Percentiles rank a stretch among this genome's conserved stretches.
Evolutionary conservation across 78 protist genomes (phyloP).

Genomic region (Paratrimastix pyriformis): DNA sequence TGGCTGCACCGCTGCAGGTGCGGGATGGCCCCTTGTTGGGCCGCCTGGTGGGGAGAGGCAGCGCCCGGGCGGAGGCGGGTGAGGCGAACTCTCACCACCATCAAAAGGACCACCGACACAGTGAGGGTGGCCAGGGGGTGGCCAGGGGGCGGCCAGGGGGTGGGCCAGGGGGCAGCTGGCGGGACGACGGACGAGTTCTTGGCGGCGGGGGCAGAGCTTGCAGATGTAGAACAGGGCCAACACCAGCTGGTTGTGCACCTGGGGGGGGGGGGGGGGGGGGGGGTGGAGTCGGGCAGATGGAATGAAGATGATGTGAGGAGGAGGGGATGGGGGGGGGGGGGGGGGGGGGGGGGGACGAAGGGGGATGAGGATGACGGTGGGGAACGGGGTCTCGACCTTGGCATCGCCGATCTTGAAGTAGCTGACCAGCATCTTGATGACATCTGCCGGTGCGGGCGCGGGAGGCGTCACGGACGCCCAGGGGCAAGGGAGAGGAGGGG

Average conservation of each 20-base stretch:
- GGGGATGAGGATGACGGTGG: no score
- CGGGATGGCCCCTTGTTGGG: neutral
- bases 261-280: neutral
- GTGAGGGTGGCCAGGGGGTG: neutral
- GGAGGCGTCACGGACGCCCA: no score
- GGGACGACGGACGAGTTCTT: neutral
- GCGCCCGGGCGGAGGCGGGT: neutral
- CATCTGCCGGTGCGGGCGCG: no score
- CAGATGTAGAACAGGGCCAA: neutral
- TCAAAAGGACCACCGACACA: neutral
- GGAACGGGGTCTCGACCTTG: no score
- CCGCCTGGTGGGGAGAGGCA: neutral
- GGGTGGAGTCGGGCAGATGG: neutral
- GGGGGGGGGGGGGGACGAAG: neutral
- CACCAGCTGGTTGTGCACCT: conserved; percentile 8
- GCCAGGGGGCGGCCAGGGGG: neutral
- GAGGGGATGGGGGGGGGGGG: neutral
- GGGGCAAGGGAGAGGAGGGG: no score
- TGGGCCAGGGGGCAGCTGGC: neutral
- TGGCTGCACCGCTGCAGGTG: neutral
- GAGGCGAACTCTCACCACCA: neutral
- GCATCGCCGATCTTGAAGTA: no score
- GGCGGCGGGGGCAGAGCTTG: neutral
- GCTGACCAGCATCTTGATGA: no score
- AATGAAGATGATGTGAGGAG: neutral